These are phyloP conservation scores for Eucalyptus grandis DNA, from an alignment of 345 rosid genomes.

Conservation along the genomic window DNA sequence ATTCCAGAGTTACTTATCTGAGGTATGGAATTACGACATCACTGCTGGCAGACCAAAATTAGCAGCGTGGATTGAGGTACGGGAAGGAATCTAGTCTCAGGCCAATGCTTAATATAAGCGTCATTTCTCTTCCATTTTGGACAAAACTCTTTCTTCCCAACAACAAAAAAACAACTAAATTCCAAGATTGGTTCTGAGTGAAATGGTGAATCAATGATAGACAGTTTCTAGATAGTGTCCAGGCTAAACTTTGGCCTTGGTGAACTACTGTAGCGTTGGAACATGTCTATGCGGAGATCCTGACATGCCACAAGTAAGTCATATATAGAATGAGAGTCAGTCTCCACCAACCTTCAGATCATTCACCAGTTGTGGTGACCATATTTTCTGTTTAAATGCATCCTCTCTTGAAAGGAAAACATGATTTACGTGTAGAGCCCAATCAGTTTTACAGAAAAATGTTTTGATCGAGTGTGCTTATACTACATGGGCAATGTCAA, in stretches of 20 bases:
- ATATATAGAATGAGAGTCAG: not conserved
- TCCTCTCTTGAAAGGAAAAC: not conserved
- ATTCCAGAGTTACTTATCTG: slow-evolving; percentile 34
- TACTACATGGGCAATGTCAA: not conserved
- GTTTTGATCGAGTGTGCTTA: not conserved
- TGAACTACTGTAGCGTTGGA: not conserved
- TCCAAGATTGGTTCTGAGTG: not conserved
- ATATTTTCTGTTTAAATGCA: not conserved
- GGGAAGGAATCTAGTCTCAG: not conserved
- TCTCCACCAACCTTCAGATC: not conserved
- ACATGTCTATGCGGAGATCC: not conserved
- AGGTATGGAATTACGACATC: slow-evolving; percentile 40
- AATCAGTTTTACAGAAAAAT: not conserved
- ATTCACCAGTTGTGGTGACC: not conserved
- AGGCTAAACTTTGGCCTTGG: not conserved
- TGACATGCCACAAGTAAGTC: not conserved
- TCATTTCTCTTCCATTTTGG: not conserved
- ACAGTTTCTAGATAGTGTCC: not conserved
- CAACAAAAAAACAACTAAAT: not conserved
- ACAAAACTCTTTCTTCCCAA: not conserved
- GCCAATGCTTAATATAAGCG: not conserved
- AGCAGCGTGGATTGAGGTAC: slow-evolving; percentile 69
- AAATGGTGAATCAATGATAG: not conserved
- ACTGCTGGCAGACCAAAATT: slow-evolving; percentile 65
- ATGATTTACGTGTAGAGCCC: not conserved